phyloP scores from a whole-genome alignment of 345 rosid genomes.

The Eucalyptus shirleyi region DNA sequence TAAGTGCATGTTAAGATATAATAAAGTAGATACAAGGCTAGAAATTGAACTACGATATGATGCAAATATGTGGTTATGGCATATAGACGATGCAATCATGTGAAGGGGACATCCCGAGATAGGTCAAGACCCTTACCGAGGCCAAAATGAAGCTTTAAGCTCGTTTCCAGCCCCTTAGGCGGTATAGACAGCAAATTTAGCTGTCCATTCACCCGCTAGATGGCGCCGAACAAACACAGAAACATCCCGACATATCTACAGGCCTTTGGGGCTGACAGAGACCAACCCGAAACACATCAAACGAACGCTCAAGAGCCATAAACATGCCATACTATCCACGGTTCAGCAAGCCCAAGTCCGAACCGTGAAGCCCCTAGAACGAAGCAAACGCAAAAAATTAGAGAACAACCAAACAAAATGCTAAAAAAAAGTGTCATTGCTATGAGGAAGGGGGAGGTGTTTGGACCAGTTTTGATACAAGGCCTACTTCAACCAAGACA shows the following conservation, averaged over 20 bases:
- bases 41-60: background rate
- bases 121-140: background rate
- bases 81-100: background rate
- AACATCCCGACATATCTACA: background rate
- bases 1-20: background rate
- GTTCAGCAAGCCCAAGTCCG: background rate
- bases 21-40: background rate
- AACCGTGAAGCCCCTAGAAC: background rate
- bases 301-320: too few relatives aligned
- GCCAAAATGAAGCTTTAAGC: background rate
- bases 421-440: too few relatives aligned
- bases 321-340: background rate
- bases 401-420: slow-evolving; percentile 18
- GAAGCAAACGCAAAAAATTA: background rate
- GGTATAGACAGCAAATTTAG: background rate
- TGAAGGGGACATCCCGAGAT: background rate
- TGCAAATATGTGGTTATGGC: background rate
- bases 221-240: background rate
- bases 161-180: background rate
- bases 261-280: background rate
- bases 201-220: background rate
- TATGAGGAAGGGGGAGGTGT: too few relatives aligned
- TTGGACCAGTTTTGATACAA: too few relatives aligned
- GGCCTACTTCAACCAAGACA: background rate
- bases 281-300: background rate